A percentile compares a stretch with the other conserved stretches of the same genome.
phyloP scores from a whole-genome alignment of 2,329 filamentous ascomycete species.

The Colletotrichum sp. region DNA sequence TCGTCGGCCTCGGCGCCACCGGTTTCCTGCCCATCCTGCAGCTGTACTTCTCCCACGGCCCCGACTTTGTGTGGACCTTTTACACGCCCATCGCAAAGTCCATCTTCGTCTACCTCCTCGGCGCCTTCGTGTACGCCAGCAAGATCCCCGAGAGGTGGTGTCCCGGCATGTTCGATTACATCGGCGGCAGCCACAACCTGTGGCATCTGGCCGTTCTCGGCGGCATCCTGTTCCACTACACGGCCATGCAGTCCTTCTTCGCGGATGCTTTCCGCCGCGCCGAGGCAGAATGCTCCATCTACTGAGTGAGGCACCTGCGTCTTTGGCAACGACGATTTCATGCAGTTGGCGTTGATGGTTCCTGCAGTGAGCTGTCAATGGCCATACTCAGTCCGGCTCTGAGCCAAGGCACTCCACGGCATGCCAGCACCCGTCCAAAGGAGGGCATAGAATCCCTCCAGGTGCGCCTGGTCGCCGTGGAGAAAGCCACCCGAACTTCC shows the following conservation, averaged over 20 bases:
- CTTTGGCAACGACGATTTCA: neutral
- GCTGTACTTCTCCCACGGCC: conserved; percentile 77
- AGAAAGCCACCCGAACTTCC: neutral
- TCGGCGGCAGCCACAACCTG: conserved; percentile 94
- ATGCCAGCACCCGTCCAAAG: neutral
- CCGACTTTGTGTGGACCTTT: conserved; percentile 84
- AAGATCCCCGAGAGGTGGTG: conserved; percentile 93
- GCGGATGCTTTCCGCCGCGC: conserved; percentile 75
- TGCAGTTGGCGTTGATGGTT: neutral
- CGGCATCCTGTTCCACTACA: conserved; percentile 96
- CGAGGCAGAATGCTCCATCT: conserved; percentile 61
- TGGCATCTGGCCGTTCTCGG: conserved; percentile 96
- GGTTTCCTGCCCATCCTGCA: conserved; percentile 90
- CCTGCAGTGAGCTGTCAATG: neutral
- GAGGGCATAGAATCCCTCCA: neutral
- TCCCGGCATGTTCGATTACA: conserved; percentile 93
- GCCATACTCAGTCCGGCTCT: neutral
- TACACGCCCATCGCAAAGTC: conserved; percentile 89
- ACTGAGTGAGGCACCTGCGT: conserved; percentile 35
- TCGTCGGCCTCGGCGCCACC: conserved; percentile 83
- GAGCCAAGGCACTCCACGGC: neutral
- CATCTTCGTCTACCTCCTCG: conserved; percentile 82
- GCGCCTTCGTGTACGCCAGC: conserved; percentile 87
- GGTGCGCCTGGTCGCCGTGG: no score
- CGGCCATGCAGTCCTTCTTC: conserved; percentile 96